Evolutionary conservation across 352 stramenopile species (phyloP).

Genomic region (Phytophthora lateralis): DNA sequence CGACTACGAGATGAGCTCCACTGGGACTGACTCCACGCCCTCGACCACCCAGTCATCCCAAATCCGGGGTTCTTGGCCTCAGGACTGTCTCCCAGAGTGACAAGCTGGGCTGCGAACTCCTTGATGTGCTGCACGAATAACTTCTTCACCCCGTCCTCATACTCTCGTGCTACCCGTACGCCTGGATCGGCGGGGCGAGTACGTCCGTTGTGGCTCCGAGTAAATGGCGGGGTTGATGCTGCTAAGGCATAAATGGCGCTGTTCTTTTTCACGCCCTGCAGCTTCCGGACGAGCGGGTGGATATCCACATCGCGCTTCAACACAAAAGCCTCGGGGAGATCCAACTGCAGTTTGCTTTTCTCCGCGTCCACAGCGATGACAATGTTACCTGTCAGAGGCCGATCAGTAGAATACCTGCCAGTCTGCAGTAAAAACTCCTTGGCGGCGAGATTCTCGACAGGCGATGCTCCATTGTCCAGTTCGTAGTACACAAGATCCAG

Average conservation of each 20-base stretch:
- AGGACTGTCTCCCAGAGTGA: conserved; percentile 65
- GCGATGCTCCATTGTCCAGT: conserved; percentile 32
- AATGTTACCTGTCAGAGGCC: conserved; percentile 51
- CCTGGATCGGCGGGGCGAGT: conserved; percentile 29
- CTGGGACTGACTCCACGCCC: conserved; percentile 18
- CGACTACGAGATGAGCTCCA: conserved; percentile 15
- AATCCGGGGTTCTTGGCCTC: conserved; percentile 2
- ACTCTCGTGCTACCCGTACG: conserved; percentile 40
- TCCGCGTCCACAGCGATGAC: conserved; percentile 67
- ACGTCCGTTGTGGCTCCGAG: conserved; percentile 21
- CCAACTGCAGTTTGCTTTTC: conserved; percentile 50
- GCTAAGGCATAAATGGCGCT: conserved; percentile 36
- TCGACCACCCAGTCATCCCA: conserved; percentile 8
- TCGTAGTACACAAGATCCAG: conserved; percentile 70
- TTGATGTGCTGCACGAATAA: conserved; percentile 62
- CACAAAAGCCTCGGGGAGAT: conserved; percentile 78
- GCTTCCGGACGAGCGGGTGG: conserved; percentile 57
- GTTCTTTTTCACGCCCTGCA: conserved; percentile 69
- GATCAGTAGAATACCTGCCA: conserved; percentile 2
- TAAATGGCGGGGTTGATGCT: conserved; percentile 21
- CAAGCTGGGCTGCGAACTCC: conserved; percentile 54
- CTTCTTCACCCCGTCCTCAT: conserved; percentile 59
- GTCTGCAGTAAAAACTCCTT: conserved; percentile 58
- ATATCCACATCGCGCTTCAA: conserved; percentile 66
- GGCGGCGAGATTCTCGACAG: conserved; percentile 48